These are phyloP conservation scores for Colletotrichum gloeosporioides DNA, from an alignment of 2,329 filamentous ascomycete species.

Conservation along the genomic window DNA sequence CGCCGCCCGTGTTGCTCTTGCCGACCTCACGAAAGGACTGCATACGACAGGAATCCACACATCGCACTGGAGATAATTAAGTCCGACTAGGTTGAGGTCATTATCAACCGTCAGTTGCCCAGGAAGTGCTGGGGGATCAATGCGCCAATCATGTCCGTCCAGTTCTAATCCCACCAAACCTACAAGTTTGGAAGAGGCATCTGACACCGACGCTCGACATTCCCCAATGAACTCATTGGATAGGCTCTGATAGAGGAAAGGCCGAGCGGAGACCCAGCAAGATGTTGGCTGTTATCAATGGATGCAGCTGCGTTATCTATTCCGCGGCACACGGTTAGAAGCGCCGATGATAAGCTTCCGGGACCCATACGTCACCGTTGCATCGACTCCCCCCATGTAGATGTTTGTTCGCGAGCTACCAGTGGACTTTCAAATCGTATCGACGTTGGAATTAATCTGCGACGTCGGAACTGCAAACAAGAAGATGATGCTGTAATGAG, in stretches of 20 bases:
- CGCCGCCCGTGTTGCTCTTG: not conserved
- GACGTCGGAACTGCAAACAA: not conserved
- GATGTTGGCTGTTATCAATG: not conserved
- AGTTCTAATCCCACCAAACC: not conserved
- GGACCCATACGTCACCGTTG: not conserved
- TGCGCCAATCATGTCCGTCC: not conserved
- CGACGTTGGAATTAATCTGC: not conserved
- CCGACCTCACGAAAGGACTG: too few relatives aligned
- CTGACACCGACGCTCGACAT: not conserved
- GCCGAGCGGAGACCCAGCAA: not conserved
- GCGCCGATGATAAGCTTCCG: not conserved
- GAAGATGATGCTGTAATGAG: not conserved
- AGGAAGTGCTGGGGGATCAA: not conserved
- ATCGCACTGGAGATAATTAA: not conserved
- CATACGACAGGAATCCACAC: too few relatives aligned
- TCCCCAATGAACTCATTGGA: not conserved
- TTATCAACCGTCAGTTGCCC: fast-evolving
- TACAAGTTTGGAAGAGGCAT: not conserved
- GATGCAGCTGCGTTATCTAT: not conserved
- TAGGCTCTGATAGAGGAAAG: not conserved
- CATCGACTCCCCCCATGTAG: not conserved
- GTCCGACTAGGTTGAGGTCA: not conserved
- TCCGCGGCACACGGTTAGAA: not conserved
- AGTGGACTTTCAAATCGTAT: not conserved
- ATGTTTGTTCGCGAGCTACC: not conserved